phyloP scores from a whole-genome alignment of 164 flowering plant species.

The Magnolia officinalis region DNA sequence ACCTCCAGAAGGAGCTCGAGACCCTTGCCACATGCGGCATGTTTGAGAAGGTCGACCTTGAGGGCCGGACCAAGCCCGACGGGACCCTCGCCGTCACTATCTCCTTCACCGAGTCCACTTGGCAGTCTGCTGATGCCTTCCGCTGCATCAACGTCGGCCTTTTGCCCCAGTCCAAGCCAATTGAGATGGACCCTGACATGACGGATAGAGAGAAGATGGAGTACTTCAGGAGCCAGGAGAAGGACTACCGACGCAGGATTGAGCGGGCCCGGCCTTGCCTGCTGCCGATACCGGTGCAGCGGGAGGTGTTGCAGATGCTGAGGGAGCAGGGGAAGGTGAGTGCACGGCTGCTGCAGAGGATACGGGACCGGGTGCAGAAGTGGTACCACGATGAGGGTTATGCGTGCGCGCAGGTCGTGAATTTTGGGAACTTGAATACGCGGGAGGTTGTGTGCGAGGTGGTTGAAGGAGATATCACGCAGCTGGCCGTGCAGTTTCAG shows the following conservation, averaged over 20 bases:
- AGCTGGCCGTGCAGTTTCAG: conserved; percentile 70
- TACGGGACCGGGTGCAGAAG: conserved; percentile 88
- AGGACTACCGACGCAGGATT: conserved; percentile 81
- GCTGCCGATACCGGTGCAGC: conserved; percentile 51
- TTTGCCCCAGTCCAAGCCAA: conserved; percentile 67
- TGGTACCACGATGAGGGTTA: conserved; percentile 99
- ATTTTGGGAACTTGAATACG: conserved; percentile 94
- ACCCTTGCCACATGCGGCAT: conserved; percentile 81
- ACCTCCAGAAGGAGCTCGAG: conserved; percentile 74
- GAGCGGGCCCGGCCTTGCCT: conserved; percentile 73
- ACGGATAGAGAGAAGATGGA: conserved; percentile 76
- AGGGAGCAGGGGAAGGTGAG: conserved; percentile 69
- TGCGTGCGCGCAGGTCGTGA: conserved; percentile 93
- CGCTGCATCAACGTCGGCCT: conserved; percentile 90
- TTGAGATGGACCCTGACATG: conserved; percentile 76
- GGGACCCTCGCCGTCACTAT: conserved; percentile 66
- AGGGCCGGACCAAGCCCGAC: conserved; percentile 72
- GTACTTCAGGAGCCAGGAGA: conserved; percentile 62
- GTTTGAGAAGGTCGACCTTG: conserved; percentile 93
- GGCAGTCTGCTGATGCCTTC: conserved; percentile 74
- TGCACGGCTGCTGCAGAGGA: conserved; percentile 83
- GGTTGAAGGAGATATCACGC: conserved; percentile 94
- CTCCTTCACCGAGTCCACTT: conserved; percentile 70
- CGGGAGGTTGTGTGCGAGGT: conserved; percentile 98
- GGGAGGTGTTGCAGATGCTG: conserved; percentile 65